Percentiles rank a stretch among this genome's conserved stretches.
phyloP scores from a whole-genome alignment of 169 alveolate genomes.

The Plasmodium fragile region DNA sequence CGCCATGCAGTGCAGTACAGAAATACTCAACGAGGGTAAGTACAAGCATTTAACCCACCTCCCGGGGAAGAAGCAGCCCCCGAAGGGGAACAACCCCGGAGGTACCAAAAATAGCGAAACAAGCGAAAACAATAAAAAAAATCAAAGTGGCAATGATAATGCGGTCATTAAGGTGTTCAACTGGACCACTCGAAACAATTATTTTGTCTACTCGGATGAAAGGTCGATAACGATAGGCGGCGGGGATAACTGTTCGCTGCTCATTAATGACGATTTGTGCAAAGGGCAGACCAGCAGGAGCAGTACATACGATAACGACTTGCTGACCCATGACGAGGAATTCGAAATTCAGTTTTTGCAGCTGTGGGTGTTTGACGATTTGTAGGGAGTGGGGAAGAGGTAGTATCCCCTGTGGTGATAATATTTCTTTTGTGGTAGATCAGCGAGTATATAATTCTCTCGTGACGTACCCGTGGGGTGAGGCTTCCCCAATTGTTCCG shows the following conservation, averaged over 20 bases:
- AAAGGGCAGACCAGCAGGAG: constrained; percentile 83
- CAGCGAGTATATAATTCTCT: background rate
- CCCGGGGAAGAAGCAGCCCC: background rate
- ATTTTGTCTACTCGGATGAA: constrained; percentile 83
- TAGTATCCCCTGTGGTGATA: background rate
- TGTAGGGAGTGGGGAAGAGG: background rate
- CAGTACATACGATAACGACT: constrained; percentile 79
- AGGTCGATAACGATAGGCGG: constrained; percentile 85
- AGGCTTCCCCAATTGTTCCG: no score
- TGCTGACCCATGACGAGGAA: constrained; percentile 68
- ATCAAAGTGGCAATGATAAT: background rate
- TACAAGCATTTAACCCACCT: background rate
- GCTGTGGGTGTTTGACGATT: constrained; percentile 73
- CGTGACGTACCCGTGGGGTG: background rate
- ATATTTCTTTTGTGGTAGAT: background rate
- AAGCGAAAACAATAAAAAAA: background rate
- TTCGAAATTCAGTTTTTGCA: constrained; percentile 76
- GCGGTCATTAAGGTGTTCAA: constrained; percentile 79
- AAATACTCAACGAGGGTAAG: background rate
- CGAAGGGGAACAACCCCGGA: background rate
- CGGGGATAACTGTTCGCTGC: constrained; percentile 84
- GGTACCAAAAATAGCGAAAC: background rate
- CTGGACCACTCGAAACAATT: constrained; percentile 84
- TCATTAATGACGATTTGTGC: constrained; percentile 82
- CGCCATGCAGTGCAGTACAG: background rate